Conservation (phyloP, 2,329 filamentous ascomycete genomes). For the Cercospora beticola region DNA sequence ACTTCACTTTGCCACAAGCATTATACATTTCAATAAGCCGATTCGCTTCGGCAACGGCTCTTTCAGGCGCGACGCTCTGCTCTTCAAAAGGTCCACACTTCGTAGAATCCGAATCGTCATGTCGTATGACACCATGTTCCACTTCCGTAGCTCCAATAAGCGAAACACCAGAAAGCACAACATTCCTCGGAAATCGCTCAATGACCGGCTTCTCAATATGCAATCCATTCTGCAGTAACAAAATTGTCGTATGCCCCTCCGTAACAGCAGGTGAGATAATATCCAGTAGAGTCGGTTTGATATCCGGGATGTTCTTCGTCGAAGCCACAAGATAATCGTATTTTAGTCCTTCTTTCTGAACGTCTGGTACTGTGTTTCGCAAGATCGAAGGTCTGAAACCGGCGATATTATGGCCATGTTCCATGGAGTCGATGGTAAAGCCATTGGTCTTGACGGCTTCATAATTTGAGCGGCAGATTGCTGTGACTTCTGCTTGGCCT, state of each 20-base stretch:
- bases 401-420: slow-evolving; percentile 51
- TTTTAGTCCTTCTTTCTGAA: slow-evolving; percentile 33
- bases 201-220: slow-evolving; percentile 60
- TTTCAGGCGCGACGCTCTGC: slow-evolving; percentile 36
- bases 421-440: slow-evolving; percentile 56
- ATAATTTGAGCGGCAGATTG: slow-evolving; percentile 59
- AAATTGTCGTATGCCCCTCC: slow-evolving; percentile 52
- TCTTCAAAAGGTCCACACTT: slow-evolving; percentile 53
- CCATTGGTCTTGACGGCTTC: slow-evolving; percentile 49
- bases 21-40: slow-evolving; percentile 52
- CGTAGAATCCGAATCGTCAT: slow-evolving; percentile 54
- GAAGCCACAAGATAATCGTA: slow-evolving; percentile 59
- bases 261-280: slow-evolving; percentile 56
- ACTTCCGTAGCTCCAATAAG: slow-evolving; percentile 55
- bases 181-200: slow-evolving; percentile 51
- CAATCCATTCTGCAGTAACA: slow-evolving; percentile 63
- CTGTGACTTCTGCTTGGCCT: slow-evolving; percentile 53
- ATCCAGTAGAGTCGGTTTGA: slow-evolving; percentile 50
- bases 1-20: slow-evolving; percentile 47
- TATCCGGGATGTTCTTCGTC: slow-evolving; percentile 60
- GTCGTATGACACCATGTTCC: slow-evolving; percentile 50
- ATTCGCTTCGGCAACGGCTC: slow-evolving; percentile 37
- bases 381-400: slow-evolving; percentile 39
- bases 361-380: slow-evolving; percentile 50
- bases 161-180: slow-evolving; percentile 55